Conservation (phyloP, 306 rosid genomes). For the Inga laurina region DNA sequence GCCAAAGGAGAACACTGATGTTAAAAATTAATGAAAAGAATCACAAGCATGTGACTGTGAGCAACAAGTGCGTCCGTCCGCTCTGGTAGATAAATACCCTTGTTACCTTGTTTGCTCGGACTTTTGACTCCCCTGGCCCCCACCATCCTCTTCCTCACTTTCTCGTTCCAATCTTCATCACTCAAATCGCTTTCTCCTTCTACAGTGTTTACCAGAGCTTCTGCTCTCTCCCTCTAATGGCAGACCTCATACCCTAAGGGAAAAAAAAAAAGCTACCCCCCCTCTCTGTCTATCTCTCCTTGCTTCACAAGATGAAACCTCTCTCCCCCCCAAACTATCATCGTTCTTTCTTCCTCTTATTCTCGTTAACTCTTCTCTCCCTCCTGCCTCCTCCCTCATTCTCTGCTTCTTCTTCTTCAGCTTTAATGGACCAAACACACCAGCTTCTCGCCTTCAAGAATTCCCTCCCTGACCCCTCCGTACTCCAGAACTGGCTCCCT, state of each 20-base stretch:
- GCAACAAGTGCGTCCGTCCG: background rate
- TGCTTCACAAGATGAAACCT: background rate
- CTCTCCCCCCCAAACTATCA: background rate
- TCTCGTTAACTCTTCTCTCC: background rate
- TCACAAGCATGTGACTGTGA: background rate
- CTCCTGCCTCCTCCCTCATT: background rate
- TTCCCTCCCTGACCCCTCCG: background rate
- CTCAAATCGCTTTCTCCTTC: background rate
- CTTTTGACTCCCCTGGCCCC: conserved; percentile 10
- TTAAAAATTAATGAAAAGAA: background rate
- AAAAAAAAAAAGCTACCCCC: background rate
- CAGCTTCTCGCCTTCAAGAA: conserved; percentile 2
- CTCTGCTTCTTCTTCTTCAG: background rate
- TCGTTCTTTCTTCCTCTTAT: background rate
- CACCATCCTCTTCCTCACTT: background rate
- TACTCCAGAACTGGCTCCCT: background rate
- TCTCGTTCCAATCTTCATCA: background rate
- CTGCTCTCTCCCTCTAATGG: conserved; percentile 12
- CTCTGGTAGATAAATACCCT: background rate
- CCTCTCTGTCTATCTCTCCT: background rate
- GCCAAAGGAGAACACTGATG: background rate
- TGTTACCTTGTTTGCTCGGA: background rate
- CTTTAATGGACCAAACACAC: background rate
- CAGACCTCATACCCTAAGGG: background rate
- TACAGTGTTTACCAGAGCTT: background rate